A percentile compares a stretch with the other conserved stretches of the same genome.
Evolutionary conservation across 164 flowering plant species (phyloP).

Genomic region (Echeveria elegans): DNA sequence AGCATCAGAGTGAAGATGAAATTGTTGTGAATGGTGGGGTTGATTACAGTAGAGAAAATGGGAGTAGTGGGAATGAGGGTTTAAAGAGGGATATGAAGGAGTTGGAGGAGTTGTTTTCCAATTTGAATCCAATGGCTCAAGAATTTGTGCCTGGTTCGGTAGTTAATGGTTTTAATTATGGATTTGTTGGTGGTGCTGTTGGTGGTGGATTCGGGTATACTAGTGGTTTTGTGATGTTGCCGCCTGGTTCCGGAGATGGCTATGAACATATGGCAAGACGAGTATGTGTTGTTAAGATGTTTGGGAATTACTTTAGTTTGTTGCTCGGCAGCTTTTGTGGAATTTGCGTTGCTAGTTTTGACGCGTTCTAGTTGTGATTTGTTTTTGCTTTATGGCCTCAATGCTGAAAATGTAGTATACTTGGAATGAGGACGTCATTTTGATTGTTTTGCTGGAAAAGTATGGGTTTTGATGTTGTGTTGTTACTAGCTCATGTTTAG

Average conservation of each 20-base stretch:
- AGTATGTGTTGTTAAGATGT: conserved; percentile 8
- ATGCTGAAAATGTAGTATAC: no score
- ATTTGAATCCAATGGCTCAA: conserved; percentile 83
- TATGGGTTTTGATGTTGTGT: no score
- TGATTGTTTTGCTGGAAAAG: no score
- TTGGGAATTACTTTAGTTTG: no score
- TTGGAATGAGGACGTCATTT: no score
- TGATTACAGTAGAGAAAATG: conserved; percentile 7
- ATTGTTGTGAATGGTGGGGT: not conserved
- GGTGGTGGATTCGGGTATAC: conserved; percentile 9
- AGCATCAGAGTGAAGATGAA: no score
- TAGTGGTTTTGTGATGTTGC: conserved; percentile 18
- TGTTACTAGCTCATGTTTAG: no score
- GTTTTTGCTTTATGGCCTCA: no score
- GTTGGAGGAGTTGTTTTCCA: conserved; percentile 70
- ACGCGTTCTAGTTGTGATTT: no score
- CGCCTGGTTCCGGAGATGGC: conserved; percentile 15
- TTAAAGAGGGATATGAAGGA: conserved; percentile 67
- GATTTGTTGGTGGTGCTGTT: not conserved
- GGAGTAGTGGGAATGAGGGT: conserved; percentile 25
- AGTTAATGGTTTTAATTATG: conserved; percentile 4
- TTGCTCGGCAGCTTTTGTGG: no score
- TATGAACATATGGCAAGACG: conserved; percentile 21
- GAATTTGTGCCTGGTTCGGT: conserved; percentile 83
- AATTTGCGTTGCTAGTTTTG: no score